These are phyloP conservation scores for Cutaneotrichosporon daszewskae DNA, from an alignment of 1,284 basidiomycete species.

Conservation along the genomic window DNA sequence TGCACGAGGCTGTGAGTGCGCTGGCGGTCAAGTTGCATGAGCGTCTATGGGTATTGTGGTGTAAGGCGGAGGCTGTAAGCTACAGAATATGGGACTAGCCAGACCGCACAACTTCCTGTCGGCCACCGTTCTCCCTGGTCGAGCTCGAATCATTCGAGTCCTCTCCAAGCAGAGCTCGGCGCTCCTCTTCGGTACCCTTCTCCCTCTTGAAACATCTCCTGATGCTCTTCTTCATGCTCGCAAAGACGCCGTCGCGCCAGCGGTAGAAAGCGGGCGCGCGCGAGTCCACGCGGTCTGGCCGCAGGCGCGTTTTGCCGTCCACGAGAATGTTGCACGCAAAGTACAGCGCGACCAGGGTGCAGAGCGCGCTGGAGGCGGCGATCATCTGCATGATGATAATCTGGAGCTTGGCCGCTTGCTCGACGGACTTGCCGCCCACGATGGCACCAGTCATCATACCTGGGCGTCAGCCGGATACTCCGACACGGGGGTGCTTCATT, in stretches of 20 bases:
- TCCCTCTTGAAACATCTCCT: slow-evolving; percentile 11
- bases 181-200: slow-evolving; percentile 13
- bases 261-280: slow-evolving; percentile 54
- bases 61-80: too few relatives aligned
- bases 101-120: too few relatives aligned
- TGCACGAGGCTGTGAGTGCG: too few relatives aligned
- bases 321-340: slow-evolving; percentile 59
- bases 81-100: too few relatives aligned
- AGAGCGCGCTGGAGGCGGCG: slow-evolving; percentile 64
- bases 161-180: slow-evolving; percentile 7
- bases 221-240: not conserved
- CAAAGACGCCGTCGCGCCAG: slow-evolving; percentile 18
- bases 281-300: slow-evolving; percentile 61
- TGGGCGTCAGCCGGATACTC: slow-evolving; percentile 24
- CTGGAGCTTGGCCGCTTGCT: slow-evolving; percentile 75
- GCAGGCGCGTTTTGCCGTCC: slow-evolving; percentile 63
- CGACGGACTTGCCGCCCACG: slow-evolving; percentile 72
- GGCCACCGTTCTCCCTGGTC: too few relatives aligned
- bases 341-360: slow-evolving; percentile 60
- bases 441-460: slow-evolving; percentile 87
- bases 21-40: too few relatives aligned
- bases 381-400: slow-evolving; percentile 93
- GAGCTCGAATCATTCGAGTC: too few relatives aligned
- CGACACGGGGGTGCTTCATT: too few relatives aligned
- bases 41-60: too few relatives aligned